A percentile compares a stretch with the other conserved stretches of the same genome.
Evolutionary conservation across 129 eudicot genomes (phyloP).

Genomic region (Erigeron canadensis): DNA sequence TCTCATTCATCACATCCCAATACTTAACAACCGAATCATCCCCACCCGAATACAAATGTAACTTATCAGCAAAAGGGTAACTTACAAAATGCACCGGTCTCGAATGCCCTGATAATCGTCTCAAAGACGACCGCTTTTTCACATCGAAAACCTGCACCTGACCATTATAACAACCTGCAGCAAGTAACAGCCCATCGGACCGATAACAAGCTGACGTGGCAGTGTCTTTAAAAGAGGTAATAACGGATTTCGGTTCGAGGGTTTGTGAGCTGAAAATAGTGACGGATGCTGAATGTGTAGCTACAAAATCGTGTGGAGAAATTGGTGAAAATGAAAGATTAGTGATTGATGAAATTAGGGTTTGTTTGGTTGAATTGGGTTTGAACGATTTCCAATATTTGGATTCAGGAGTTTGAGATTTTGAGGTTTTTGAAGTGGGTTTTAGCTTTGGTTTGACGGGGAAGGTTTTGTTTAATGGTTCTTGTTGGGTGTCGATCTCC

Average conservation of each 20-base stretch:
- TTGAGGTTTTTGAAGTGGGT: slow-evolving; percentile 52
- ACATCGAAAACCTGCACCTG: slow-evolving; percentile 56
- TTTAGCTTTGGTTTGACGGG: slow-evolving; percentile 64
- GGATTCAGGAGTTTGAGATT: slow-evolving; percentile 65
- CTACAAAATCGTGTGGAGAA: slow-evolving; percentile 62
- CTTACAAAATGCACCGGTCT: slow-evolving; percentile 61
- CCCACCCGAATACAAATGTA: slow-evolving; percentile 72
- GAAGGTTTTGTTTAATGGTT: slow-evolving; percentile 35
- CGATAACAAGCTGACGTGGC: slow-evolving; percentile 68
- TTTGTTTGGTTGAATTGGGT: slow-evolving; percentile 37
- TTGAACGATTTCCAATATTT: slow-evolving; percentile 92
- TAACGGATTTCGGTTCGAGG: slow-evolving; percentile 49
- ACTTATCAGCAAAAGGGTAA: slow-evolving; percentile 58
- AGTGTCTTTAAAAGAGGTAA: slow-evolving; percentile 57
- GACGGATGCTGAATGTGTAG: slow-evolving; percentile 70
- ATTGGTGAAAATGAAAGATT: slow-evolving; percentile 59
- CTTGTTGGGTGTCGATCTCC: slow-evolving; percentile 42
- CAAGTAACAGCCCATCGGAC: slow-evolving; percentile 66
- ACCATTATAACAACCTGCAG: slow-evolving; percentile 68
- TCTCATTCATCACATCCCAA: slow-evolving; percentile 71
- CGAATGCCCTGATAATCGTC: slow-evolving; percentile 56
- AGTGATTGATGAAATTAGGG: slow-evolving; percentile 62
- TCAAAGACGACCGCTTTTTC: slow-evolving; percentile 47
- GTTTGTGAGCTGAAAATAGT: slow-evolving; percentile 55
- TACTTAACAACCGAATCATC: slow-evolving; percentile 85